Evolutionary conservation across 2,329 filamentous ascomycete genomes (phyloP), one percentile per base, ranked within the genome.

Genomic region (Botrytis galanthina): DNA sequence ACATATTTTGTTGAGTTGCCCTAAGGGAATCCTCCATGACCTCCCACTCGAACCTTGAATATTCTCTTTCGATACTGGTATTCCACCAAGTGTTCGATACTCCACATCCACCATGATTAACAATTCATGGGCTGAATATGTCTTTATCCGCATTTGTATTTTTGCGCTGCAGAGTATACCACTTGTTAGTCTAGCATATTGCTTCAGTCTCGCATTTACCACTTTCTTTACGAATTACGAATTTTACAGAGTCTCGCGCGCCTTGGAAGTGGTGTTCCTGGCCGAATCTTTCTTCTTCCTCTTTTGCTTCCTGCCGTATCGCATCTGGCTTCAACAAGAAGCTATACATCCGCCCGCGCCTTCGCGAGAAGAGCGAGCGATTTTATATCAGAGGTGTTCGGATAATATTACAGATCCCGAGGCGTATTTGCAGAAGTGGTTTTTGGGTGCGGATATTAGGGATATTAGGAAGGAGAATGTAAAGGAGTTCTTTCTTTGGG

Each of bases 401-500:
- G 82, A 82, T 9, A 87, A 84, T 71, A 86, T 90, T 22, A 82
- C 85, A 1, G 85, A 90, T 77, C 83, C 84, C 0, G 85, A 86
- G 54, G 82, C 80, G 51, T 91, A 88, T 76, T 74, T 91, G 42
- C 82, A 79, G 69, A 85, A 84, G 75, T 91, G 89, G 89, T 90
- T 91, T 77, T 80, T 86, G 37, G 86, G 86, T 42, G 87, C 88
- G 12, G 81, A 84, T 26, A 66, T 82, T 4, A 81, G 83, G 42
- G 87, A 89, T 42, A 87, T 91, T 63, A 85, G 85, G 72, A 82
- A 85, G 22, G 88, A 90, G 46, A 90, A 91, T 78, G 77, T 91
- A 69, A 88, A 87, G 79, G 87, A 89, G 72, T 90, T 89, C 78
- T 83, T 89, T 32, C 81, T 85, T n/a, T 91, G 88, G 89, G 87